Base-by-base conservation (phyloP, 2,329 filamentous ascomycete species). In the Cryphonectria japonica region DNA sequence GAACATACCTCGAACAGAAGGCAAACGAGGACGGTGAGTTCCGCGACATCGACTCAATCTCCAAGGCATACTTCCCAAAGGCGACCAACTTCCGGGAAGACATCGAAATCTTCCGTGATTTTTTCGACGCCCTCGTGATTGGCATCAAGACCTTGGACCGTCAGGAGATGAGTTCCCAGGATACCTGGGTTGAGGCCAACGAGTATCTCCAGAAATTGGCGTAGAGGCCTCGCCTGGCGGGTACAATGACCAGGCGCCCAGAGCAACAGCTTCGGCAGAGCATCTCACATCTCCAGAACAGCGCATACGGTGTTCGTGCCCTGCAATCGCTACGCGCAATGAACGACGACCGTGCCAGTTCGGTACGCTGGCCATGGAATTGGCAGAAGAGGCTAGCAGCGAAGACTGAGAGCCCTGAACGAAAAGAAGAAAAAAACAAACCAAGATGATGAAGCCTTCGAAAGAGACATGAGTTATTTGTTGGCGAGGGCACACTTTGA, bases 21-120 rank as follows among this genome's bases (percentile, higher is more conserved):
- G 57, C 66, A 16, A 68, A 69, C 14, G 76, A 74, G 75, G 66
- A 62, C 11, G 57, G 76, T 73, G 76, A 73, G 74, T 62, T 41
- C 13, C 59, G 76, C 75, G 62, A 76, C 76, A 66, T 76, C 75
- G 41, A 78, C 76, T 71, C 64, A 73, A 63, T 75, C 72, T 37
- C 75, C 11, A 59, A 32, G 32, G 29, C n/a, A 46, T 72, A 72
- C 62, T 71, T 91, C n/a, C 89, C 89, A 1, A 87, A 84, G 75
- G 87, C 88, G 14, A 84, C 86, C 54, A 81, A 88, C 62, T 85
- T 91, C 73, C 79, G 80, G n/a, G 88, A 89, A 63, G 89, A 92
- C 77, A 81, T 92, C 34, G 83, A 86, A 13, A 83, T 88, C 34
- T 85, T 85, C 59, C 87, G 85, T 73, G 83, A 83, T 46, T 89